Percentiles rank a stretch among this genome's conserved stretches.
These are phyloP conservation scores for Daldinia grandis DNA, from an alignment of 495 filamentous ascomycete genomes.

Conservation along the genomic window DNA sequence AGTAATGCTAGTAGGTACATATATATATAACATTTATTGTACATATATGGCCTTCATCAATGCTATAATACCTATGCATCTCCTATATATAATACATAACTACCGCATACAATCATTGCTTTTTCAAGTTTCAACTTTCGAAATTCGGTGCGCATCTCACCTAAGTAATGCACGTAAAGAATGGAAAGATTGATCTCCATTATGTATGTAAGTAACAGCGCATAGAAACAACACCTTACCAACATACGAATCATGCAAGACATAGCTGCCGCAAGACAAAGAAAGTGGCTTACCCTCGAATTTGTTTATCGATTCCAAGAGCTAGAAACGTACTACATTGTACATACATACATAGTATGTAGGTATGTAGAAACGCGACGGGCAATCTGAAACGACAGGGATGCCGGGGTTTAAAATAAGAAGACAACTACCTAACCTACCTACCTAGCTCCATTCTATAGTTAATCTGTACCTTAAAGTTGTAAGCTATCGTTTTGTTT, in stretches of 20 bases:
- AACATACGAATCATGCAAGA: slow-evolving; percentile 6
- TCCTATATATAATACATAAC: too few species aligned
- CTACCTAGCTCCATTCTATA: slow-evolving; percentile 11
- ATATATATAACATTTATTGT: too few species aligned
- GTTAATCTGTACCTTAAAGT: background rate
- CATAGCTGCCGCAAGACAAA: background rate
- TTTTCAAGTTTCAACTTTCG: too few species aligned
- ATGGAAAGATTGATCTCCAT: too few species aligned
- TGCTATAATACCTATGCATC: too few species aligned
- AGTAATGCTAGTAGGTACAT: background rate
- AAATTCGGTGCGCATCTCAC: too few species aligned
- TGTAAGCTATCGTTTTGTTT: slow-evolving; percentile 1
- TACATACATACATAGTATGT: too few species aligned
- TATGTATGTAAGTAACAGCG: background rate
- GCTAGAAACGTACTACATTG: too few species aligned
- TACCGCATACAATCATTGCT: too few species aligned
- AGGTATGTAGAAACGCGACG: slow-evolving; percentile 9
- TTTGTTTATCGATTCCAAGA: slow-evolving; percentile 10
- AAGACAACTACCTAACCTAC: background rate
- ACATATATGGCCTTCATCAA: too few species aligned
- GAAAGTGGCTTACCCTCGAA: background rate
- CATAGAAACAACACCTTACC: background rate
- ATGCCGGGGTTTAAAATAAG: slow-evolving; percentile 34
- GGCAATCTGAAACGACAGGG: slow-evolving; percentile 35
- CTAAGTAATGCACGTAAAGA: too few species aligned